phyloP scores from a whole-genome alignment of 208 protist genomes.

The Crithidia thermophila region DNA sequence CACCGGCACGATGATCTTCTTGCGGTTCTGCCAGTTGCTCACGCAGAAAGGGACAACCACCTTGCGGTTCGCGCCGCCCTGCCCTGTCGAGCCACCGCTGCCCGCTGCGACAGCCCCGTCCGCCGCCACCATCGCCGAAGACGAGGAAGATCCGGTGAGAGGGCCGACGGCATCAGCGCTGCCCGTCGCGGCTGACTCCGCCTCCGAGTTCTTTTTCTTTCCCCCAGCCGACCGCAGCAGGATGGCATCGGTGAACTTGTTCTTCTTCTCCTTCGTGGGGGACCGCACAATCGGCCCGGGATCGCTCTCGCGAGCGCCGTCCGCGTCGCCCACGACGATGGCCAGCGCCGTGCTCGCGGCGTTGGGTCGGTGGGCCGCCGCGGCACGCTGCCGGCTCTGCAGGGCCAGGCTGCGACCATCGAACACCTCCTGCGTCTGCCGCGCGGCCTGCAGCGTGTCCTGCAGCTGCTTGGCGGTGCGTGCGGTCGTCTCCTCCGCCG shows the following conservation, averaged over 20 bases:
- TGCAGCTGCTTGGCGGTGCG: slow-evolving; percentile 43
- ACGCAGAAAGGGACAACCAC: slow-evolving; percentile 73
- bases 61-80: slow-evolving; percentile 11
- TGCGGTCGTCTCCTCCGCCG: slow-evolving; percentile 36
- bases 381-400: slow-evolving; percentile 20
- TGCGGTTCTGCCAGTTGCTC: slow-evolving; percentile 82
- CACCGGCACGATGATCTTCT: slow-evolving; percentile 79
- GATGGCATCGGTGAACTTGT: slow-evolving; percentile 24
- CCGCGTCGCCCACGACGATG: slow-evolving; percentile 15
- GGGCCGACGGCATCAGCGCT: neutral
- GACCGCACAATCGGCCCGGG: slow-evolving; percentile 75
- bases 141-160: neutral
- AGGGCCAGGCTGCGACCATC: slow-evolving; percentile 32
- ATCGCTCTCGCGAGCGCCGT: slow-evolving; percentile 19
- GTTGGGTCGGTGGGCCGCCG: neutral
- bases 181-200: neutral
- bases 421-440: slow-evolving; percentile 36
- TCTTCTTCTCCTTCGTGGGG: slow-evolving; percentile 53
- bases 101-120: too few relatives aligned
- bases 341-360: slow-evolving; percentile 22
- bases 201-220: neutral
- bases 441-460: slow-evolving; percentile 23
- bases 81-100: too few relatives aligned
- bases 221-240: slow-evolving; percentile 6
- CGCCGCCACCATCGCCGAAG: slow-evolving; percentile 7